A percentile compares a stretch with the other conserved stretches of the same genome.
Evolutionary conservation across 495 filamentous ascomycete genomes (phyloP).

Genomic region (Oidiodendron maius): DNA sequence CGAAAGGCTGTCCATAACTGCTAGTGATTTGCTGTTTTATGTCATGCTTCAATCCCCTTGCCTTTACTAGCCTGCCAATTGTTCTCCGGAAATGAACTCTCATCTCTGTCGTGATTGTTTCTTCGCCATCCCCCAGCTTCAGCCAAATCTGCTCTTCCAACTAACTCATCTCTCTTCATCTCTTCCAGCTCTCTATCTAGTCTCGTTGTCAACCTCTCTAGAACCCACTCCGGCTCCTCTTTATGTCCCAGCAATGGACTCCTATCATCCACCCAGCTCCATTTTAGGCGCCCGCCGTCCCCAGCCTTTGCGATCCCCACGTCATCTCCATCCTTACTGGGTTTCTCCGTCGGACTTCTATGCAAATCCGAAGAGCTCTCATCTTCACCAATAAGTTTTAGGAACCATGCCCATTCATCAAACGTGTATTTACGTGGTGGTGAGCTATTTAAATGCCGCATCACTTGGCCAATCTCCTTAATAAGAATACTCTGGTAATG

Average conservation of each 20-base stretch:
- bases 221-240: constrained; percentile 75
- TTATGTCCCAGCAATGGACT: constrained; percentile 70
- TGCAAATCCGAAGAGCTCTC: constrained; percentile 43
- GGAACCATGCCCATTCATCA: constrained; percentile 76
- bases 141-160: background rate
- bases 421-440: constrained; percentile 65
- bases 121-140: background rate
- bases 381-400: constrained; percentile 69
- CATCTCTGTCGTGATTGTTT: too few relatives aligned
- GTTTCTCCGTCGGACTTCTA: constrained; percentile 31
- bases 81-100: background rate
- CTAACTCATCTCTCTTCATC: constrained; percentile 17
- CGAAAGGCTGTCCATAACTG: background rate
- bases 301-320: too few relatives aligned
- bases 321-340: constrained; percentile 9
- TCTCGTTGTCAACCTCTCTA: constrained; percentile 54
- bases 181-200: constrained; percentile 47
- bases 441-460: constrained; percentile 51
- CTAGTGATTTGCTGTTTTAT: background rate
- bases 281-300: too few relatives aligned
- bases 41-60: background rate
- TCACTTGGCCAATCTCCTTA: constrained; percentile 61
- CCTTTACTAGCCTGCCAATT: background rate
- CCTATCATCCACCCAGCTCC: constrained; percentile 60
- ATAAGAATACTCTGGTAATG: constrained; percentile 61